A percentile compares a stretch with the other conserved stretches of the same genome.
phyloP scores from a whole-genome alignment of 371 early-diverging fungal genomes.

The Circinella umbellata region DNA sequence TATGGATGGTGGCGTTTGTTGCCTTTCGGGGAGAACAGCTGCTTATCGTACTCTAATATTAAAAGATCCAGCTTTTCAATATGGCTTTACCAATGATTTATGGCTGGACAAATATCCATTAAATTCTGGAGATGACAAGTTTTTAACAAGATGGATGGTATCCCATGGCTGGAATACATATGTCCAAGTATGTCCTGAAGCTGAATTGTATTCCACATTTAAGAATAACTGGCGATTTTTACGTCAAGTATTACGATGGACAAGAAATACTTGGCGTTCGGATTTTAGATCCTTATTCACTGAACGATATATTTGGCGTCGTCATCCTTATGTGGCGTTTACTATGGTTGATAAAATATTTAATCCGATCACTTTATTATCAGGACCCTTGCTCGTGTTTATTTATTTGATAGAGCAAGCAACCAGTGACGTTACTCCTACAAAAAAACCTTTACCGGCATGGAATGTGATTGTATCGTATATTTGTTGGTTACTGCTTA shows the following conservation, averaged over 20 bases:
- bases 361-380: conserved; percentile 67
- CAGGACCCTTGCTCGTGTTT: conserved; percentile 63
- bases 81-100: conserved; percentile 66
- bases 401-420: conserved; percentile 22
- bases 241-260: conserved; percentile 70
- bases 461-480: conserved; percentile 62
- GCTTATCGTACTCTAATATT: conserved; percentile 71
- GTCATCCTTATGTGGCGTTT: conserved; percentile 71
- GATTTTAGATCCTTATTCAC: conserved; percentile 67
- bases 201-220: conserved; percentile 67
- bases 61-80: conserved; percentile 71
- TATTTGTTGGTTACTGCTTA: conserved; percentile 61
- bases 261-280: conserved; percentile 72
- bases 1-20: conserved; percentile 73
- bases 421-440: not conserved
- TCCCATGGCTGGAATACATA: conserved; percentile 69
- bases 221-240: conserved; percentile 73
- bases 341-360: conserved; percentile 74
- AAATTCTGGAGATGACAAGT: conserved; percentile 74
- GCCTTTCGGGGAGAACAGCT: conserved; percentile 70
- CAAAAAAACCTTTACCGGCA: conserved; percentile 23
- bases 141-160: conserved; percentile 72
- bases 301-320: conserved; percentile 63
- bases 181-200: conserved; percentile 66
- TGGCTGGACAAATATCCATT: conserved; percentile 70